Conservation (phyloP, 192 early-diverging fungal species). For the Rhizophagus clarus region DNA sequence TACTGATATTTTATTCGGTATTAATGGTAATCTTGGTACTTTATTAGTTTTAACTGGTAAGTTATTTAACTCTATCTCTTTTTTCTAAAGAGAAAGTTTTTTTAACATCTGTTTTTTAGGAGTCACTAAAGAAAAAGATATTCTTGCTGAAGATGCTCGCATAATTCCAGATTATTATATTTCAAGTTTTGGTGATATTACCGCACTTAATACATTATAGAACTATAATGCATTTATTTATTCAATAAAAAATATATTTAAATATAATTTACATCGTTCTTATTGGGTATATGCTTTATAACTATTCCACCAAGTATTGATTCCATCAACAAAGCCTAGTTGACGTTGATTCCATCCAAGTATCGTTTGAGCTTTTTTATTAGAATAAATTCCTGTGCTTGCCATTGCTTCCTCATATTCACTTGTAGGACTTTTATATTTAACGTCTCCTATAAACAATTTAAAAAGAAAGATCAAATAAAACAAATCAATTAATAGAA, state of each 20-base stretch:
- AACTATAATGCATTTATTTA: background rate
- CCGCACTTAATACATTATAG: background rate
- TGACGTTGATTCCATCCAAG: constrained; percentile 35
- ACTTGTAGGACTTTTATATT: background rate
- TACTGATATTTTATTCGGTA: constrained; percentile 96
- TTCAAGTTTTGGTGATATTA: constrained; percentile 48
- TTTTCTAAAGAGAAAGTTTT: background rate
- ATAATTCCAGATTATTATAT: constrained; percentile 54
- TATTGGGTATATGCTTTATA: background rate
- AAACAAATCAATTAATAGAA: too few species aligned
- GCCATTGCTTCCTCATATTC: constrained; percentile 4
- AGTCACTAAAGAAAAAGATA: constrained; percentile 43
- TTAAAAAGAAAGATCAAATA: too few species aligned
- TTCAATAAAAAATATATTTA: too few species aligned
- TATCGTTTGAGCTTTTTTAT: constrained; percentile 28
- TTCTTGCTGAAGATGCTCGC: constrained; percentile 35
- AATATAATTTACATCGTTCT: too few species aligned
- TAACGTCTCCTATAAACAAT: too few species aligned
- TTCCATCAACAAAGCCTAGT: constrained; percentile 27
- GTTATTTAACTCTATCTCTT: background rate
- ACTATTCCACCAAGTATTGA: constrained; percentile 17
- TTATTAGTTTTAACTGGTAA: constrained; percentile 89
- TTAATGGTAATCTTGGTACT: constrained; percentile 80
- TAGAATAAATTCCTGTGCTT: background rate
- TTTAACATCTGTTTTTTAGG: background rate